phyloP scores from a whole-genome alignment of 345 rosid species.

The Salix dunnii region DNA sequence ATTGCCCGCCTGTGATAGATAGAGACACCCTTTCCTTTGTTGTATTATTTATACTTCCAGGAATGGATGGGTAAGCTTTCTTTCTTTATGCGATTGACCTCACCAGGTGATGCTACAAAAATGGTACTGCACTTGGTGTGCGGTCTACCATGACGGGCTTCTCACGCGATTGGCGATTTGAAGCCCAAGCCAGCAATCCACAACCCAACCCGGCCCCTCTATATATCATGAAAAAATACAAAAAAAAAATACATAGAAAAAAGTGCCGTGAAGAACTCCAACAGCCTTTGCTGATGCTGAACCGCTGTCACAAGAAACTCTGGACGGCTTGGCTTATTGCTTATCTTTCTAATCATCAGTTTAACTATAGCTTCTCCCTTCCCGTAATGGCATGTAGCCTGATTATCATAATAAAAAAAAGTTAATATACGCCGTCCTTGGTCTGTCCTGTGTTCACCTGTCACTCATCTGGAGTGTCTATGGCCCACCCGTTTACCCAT shows the following conservation, averaged over 20 bases:
- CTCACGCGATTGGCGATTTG: slow-evolving; percentile 39
- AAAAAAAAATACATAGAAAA: background rate
- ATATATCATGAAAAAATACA: background rate
- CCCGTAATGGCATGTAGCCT: slow-evolving; percentile 21
- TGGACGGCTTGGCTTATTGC: slow-evolving; percentile 45
- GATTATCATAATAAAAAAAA: slow-evolving; percentile 14
- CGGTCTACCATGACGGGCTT: slow-evolving; percentile 38
- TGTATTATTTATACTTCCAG: background rate
- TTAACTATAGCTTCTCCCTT: background rate
- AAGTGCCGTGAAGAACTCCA: slow-evolving; percentile 46
- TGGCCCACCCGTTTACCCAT: slow-evolving; percentile 8
- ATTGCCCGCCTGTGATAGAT: slow-evolving; percentile 15
- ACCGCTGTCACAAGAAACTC: slow-evolving; percentile 39
- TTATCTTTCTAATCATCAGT: background rate
- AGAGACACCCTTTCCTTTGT: slow-evolving; percentile 2
- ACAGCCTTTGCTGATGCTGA: slow-evolving; percentile 23
- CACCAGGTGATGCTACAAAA: slow-evolving; percentile 32
- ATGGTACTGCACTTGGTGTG: background rate
- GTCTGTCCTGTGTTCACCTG: slow-evolving; percentile 33
- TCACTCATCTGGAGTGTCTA: slow-evolving; percentile 4
- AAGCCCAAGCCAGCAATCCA: slow-evolving; percentile 32
- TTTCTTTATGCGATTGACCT: slow-evolving; percentile 33
- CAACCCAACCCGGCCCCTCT: slow-evolving; percentile 6
- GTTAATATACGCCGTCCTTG: slow-evolving; percentile 36
- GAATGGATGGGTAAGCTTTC: background rate